phyloP scores from a whole-genome alignment of 2,329 filamentous ascomycete genomes.

The Basipetospora chlamydospora region DNA sequence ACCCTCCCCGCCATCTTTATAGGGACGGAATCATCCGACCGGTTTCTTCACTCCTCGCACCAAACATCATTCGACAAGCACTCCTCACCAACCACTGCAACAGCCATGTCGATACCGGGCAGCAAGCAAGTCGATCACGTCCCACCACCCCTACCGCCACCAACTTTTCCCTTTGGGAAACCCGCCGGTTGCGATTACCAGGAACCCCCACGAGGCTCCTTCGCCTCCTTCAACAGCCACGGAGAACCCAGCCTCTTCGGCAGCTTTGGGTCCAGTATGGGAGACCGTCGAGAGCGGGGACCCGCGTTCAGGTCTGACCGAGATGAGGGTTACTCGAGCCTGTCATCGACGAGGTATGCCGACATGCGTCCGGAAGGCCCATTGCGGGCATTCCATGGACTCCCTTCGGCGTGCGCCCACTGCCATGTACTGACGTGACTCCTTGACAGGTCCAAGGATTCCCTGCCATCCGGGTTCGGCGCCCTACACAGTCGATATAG shows the following conservation, averaged over 20 bases:
- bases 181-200: slow-evolving; percentile 6
- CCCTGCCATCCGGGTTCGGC: slow-evolving; percentile 27
- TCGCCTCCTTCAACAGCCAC: slow-evolving; percentile 7
- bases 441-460: slow-evolving; percentile 24
- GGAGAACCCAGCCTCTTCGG: slow-evolving; percentile 5
- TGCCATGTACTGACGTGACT: slow-evolving; percentile 11
- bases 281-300: slow-evolving; percentile 17
- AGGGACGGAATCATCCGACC: slow-evolving; percentile 6
- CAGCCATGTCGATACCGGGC: slow-evolving; percentile 9
- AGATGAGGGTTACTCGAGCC: slow-evolving; percentile 30
- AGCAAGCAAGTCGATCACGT: slow-evolving; percentile 5
- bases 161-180: slow-evolving; percentile 5
- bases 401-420: no score
- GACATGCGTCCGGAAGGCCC: no score
- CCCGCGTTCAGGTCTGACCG: slow-evolving; percentile 13
- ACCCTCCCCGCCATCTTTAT: slow-evolving; percentile 8
- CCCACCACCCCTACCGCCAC: slow-evolving; percentile 9
- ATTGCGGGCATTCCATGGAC: no score
- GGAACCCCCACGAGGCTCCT: slow-evolving; percentile 5
- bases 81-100: slow-evolving; percentile 5
- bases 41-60: slow-evolving; percentile 1
- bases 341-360: slow-evolving; percentile 23
- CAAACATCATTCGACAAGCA: slow-evolving; percentile 2
- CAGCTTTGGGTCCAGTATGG: slow-evolving; percentile 27
- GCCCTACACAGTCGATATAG: slow-evolving; percentile 34